Evolutionary conservation across 768 basidiomycete species (phyloP), one percentile per base, ranked within the genome.

Genomic region (Boletellus sp.): DNA sequence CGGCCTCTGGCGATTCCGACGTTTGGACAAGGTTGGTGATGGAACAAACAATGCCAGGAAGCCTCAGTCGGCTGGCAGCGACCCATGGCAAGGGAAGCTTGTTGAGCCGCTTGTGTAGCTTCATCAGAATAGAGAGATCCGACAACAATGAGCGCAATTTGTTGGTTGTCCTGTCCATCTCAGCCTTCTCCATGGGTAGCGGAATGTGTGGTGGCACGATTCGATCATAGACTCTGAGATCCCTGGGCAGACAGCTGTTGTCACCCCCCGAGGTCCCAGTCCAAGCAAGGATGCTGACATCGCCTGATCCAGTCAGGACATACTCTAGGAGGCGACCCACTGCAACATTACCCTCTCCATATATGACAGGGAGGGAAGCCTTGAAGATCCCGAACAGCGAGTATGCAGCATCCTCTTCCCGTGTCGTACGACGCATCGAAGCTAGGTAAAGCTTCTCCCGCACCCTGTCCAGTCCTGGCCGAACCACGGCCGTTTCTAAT

Each of bases 271-370:
- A 16, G 7, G 2, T 6, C 20, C 52, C 52, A 3, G 42, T 49
- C 47, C 52, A 51, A 4, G 50, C 50, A 23, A 45, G 41, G 10
- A 42, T 42, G 17, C 26, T 42, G 12, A 42, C 38, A 24, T 53
- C 37, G 0, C 47, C 48, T 2, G 48, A 53, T 2, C 52, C 38
- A 0, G 52, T 45, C 12, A 49, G 33, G 19, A 50, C 26, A n/a
- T 45, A 37, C 6, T 53, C 47, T 20, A 42, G n/a, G 11, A 42
- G 26, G 2, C 41, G 41, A 10, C 41, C 26, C 1, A 48, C 34
- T 1, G 47, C 46, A 16, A 28, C 46, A 11, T 42, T 20, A 9
- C 40, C 40, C 8, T 42, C 40, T 2, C 47, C 47, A 10, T 41
- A 34, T 41, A 48, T 48, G 22, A n/a, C 22, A 2, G 32, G 38